Conservation (phyloP, 1,284 basidiomycete genomes). For the Heterobasidion occidentale region DNA sequence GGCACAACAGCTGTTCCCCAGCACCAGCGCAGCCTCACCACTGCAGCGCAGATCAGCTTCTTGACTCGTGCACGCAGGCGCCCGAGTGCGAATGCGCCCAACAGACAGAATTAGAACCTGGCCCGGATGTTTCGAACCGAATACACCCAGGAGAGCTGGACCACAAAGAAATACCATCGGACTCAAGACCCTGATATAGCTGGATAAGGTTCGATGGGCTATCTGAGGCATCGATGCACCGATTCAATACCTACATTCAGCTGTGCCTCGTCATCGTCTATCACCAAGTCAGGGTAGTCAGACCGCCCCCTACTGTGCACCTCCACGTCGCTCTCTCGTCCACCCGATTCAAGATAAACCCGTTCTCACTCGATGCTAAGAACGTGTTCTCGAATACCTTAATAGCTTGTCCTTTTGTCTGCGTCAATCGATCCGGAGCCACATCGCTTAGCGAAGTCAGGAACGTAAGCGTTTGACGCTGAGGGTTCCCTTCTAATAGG, state of each 20-base stretch:
- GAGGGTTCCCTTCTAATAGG: neutral
- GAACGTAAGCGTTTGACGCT: conserved; percentile 1
- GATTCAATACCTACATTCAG: too few relatives aligned
- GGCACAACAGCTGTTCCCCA: too few relatives aligned
- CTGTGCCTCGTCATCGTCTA: too few relatives aligned
- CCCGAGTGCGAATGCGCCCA: neutral
- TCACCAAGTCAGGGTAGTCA: conserved; percentile 9
- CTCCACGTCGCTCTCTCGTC: conserved; percentile 22
- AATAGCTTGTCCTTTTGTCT: conserved; percentile 10
- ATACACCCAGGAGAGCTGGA: neutral
- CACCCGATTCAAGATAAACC: conserved; percentile 30
- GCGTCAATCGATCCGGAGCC: conserved; percentile 1
- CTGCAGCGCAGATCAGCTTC: too few relatives aligned
- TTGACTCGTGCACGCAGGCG: neutral
- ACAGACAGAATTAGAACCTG: neutral
- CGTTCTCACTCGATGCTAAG: conserved; percentile 52
- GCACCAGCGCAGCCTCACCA: too few relatives aligned
- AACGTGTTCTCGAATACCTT: conserved; percentile 34
- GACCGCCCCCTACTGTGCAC: conserved; percentile 29
- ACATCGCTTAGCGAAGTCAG: neutral
- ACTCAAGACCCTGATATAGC: too few relatives aligned
- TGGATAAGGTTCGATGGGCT: too few relatives aligned
- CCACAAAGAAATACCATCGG: too few relatives aligned
- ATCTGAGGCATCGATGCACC: too few relatives aligned
- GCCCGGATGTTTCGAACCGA: conserved; percentile 9